phyloP scores from a whole-genome alignment of 495 filamentous ascomycete genomes.

The Daldinia childiae region DNA sequence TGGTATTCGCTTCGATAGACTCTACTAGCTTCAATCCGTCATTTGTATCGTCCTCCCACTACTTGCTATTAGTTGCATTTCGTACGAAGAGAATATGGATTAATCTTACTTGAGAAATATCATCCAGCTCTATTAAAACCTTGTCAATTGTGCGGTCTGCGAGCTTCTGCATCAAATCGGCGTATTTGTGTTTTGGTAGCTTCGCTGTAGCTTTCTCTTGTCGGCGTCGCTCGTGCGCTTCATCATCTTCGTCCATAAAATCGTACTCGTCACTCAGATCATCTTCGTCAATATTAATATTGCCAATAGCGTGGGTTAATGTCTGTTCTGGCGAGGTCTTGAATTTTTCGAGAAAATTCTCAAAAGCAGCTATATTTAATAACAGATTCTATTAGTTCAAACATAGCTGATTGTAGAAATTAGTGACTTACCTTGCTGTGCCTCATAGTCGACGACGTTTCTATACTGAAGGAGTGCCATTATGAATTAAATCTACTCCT shows the following conservation, averaged over 20 bases:
- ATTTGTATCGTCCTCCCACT: constrained; percentile 78
- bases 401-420: not conserved
- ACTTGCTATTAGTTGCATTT: constrained; percentile 27
- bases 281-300: constrained; percentile 87
- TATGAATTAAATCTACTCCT: constrained; percentile 33
- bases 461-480: constrained; percentile 85
- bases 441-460: constrained; percentile 82
- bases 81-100: not conserved
- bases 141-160: constrained; percentile 79
- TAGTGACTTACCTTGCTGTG: constrained; percentile 73
- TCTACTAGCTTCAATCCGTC: constrained; percentile 81
- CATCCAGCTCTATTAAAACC: constrained; percentile 88
- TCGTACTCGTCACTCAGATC: constrained; percentile 93
- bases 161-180: constrained; percentile 86
- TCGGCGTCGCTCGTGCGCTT: constrained; percentile 58
- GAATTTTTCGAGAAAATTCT: constrained; percentile 86
- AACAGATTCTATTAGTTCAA: constrained; percentile 36
- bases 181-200: constrained; percentile 84
- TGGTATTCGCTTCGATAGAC: constrained; percentile 88
- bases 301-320: constrained; percentile 78
- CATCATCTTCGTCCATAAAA: constrained; percentile 88
- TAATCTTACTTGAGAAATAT: constrained; percentile 72
- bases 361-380: constrained; percentile 71
- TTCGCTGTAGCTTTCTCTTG: constrained; percentile 54
- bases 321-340: constrained; percentile 82